phyloP scores from a whole-genome alignment of 208 protist genomes.

The Leishmania braziliensis region DNA sequence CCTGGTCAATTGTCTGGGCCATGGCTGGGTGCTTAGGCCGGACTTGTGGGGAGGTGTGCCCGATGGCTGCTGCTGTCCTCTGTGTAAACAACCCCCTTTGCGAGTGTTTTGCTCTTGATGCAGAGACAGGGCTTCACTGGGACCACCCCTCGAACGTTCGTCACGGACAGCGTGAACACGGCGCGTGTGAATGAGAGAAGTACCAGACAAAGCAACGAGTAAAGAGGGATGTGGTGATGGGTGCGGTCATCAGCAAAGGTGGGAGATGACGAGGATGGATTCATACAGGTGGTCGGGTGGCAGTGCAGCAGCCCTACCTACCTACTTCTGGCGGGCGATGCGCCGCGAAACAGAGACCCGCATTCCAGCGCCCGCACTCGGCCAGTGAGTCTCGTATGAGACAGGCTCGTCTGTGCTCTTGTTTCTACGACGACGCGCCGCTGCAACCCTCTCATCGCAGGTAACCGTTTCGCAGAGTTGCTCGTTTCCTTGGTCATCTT shows the following conservation, averaged over 20 bases:
- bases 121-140: background rate
- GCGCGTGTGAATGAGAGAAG: background rate
- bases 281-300: background rate
- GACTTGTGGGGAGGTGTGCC: background rate
- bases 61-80: background rate
- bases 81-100: background rate
- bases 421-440: background rate
- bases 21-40: background rate
- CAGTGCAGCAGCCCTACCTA: background rate
- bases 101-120: background rate
- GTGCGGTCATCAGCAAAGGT: background rate
- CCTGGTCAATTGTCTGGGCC: constrained; percentile 22
- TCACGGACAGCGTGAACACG: background rate
- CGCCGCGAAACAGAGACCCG: background rate
- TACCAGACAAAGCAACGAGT: background rate
- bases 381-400: background rate
- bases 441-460: background rate
- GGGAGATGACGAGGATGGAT: background rate
- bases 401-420: background rate
- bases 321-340: background rate
- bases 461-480: background rate
- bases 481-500: too few relatives aligned
- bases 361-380: too few relatives aligned
- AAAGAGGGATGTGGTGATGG: background rate
- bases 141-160: background rate